A percentile compares a stretch with the other conserved stretches of the same genome.
phyloP scores from a whole-genome alignment of 345 rosid species.

The Punica granatum region DNA sequence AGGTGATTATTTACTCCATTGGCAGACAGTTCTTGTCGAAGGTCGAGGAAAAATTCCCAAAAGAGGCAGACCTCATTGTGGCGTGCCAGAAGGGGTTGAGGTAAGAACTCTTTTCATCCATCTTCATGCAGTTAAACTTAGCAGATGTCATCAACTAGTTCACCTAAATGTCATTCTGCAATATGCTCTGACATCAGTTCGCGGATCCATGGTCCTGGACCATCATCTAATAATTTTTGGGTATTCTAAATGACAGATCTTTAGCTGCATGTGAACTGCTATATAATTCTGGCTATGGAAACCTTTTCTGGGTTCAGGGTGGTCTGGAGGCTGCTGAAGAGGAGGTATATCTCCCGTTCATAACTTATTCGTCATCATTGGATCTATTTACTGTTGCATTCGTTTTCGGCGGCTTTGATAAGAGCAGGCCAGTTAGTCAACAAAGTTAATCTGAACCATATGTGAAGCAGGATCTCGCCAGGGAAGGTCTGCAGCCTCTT shows the following conservation, averaged over 20 bases:
- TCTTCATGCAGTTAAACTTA: background rate
- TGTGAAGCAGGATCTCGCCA: conserved; percentile 53
- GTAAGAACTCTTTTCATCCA: conserved; percentile 23
- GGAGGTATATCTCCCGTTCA: conserved; percentile 39
- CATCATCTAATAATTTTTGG: background rate
- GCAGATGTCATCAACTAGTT: background rate
- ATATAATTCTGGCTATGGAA: conserved; percentile 62
- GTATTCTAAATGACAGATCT: conserved; percentile 34
- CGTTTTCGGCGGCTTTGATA: background rate
- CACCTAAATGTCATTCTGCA: background rate
- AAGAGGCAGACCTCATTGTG: conserved; percentile 75
- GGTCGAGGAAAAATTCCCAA: conserved; percentile 72
- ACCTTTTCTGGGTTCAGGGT: conserved; percentile 89
- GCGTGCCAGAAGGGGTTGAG: conserved; percentile 95
- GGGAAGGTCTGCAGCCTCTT: conserved; percentile 74
- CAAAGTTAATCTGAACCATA: background rate
- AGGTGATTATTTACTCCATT: conserved; percentile 13
- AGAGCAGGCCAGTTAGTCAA: background rate
- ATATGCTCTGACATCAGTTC: background rate
- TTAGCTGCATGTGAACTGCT: conserved; percentile 86
- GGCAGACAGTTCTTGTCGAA: conserved; percentile 54
- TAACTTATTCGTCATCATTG: conserved; percentile 2
- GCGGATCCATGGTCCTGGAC: background rate
- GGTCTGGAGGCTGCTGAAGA: conserved; percentile 87
- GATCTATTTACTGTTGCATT: background rate